Evolutionary conservation across 2,329 filamentous ascomycete genomes (phyloP).

Genomic region (Fusarium neocosmosporiellum): DNA sequence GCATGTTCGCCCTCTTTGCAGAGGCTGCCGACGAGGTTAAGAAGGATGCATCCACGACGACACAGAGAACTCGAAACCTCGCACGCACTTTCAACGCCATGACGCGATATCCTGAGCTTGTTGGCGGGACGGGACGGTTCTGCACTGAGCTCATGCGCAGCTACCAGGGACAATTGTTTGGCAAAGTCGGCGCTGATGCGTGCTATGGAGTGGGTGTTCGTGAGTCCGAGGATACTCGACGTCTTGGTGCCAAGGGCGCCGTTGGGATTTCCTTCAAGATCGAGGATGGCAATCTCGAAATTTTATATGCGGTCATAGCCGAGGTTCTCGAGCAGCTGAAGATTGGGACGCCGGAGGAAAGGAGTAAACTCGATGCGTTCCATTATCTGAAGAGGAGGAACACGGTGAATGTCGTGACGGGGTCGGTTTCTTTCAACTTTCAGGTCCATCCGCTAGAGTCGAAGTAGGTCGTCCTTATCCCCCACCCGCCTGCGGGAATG

Average conservation of each 20-base stretch:
- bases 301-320: conserved; percentile 56
- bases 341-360: conserved; percentile 49
- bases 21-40: conserved; percentile 41
- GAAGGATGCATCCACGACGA: neutral
- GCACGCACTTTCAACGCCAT: conserved; percentile 56
- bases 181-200: conserved; percentile 61
- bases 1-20: conserved; percentile 53
- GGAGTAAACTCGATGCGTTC: conserved; percentile 46
- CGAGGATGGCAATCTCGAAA: conserved; percentile 58
- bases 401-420: conserved; percentile 52
- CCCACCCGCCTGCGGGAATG: neutral
- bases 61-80: conserved; percentile 37
- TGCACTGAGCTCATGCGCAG: conserved; percentile 58
- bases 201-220: conserved; percentile 59
- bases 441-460: conserved; percentile 7
- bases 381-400: conserved; percentile 51
- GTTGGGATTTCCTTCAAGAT: conserved; percentile 61
- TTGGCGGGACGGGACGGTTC: conserved; percentile 59
- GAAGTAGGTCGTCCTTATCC: neutral
- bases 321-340: conserved; percentile 58
- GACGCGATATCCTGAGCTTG: conserved; percentile 54
- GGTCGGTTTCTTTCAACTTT: conserved; percentile 37
- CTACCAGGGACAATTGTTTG: conserved; percentile 53
- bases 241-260: conserved; percentile 50
- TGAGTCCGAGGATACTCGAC: conserved; percentile 50